A percentile compares a stretch with the other conserved stretches of the same genome.
phyloP scores from a whole-genome alignment of 2,329 filamentous ascomycete genomes.

The Alternaria alternata region DNA sequence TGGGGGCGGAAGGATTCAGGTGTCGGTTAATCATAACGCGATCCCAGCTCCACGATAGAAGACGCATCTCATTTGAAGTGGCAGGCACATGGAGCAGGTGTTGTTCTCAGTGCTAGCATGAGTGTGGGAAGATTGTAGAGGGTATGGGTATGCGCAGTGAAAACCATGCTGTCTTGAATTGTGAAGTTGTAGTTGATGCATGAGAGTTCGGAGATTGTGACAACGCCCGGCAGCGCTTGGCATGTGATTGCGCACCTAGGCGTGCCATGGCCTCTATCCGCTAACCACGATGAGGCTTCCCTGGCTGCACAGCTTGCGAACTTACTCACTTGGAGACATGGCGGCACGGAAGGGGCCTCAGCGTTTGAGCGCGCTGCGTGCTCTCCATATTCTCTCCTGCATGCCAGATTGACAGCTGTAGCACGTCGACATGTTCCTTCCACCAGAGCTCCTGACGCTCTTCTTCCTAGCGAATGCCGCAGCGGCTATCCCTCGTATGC shows the following conservation, averaged over 20 bases:
- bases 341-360: background rate
- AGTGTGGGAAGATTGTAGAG: background rate
- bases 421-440: constrained; percentile 13
- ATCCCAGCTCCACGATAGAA: background rate
- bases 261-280: background rate
- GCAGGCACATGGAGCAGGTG: background rate
- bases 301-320: constrained; percentile 10
- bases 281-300: constrained; percentile 11
- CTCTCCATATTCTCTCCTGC: background rate
- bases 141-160: background rate
- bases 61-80: background rate
- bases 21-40: background rate
- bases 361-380: background rate
- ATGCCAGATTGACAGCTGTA: background rate
- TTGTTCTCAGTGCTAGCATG: background rate
- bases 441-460: constrained; percentile 24
- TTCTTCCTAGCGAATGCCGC: constrained; percentile 20
- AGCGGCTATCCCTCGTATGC: constrained; percentile 22
- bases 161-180: background rate
- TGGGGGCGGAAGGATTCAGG: background rate
- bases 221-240: constrained; percentile 7
- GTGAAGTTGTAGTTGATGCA: constrained; percentile 1
- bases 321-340: constrained; percentile 5
- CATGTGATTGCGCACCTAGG: constrained; percentile 3
- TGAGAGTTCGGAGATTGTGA: constrained; percentile 1